phyloP scores from a whole-genome alignment of 1,139 yeast genomes.

The Candida tropicalis region DNA sequence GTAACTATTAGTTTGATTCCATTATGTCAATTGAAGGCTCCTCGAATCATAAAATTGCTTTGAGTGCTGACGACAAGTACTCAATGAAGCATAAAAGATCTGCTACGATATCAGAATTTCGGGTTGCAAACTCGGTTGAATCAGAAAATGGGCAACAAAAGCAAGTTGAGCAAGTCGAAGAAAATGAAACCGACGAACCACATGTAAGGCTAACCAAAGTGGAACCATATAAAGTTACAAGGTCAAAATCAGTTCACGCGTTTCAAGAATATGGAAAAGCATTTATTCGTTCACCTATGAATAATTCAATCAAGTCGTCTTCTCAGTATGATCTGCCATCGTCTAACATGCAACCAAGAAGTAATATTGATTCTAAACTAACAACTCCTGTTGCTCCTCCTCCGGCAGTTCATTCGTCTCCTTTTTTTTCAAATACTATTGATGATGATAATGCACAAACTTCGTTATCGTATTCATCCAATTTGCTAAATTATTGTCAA shows the following conservation, averaged over 20 bases:
- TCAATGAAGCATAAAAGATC: constrained; percentile 10
- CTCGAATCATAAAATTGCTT: neutral
- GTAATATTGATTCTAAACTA: neutral
- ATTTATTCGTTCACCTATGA: constrained; percentile 7
- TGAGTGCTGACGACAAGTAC: neutral
- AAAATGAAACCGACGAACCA: neutral
- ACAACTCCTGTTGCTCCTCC: constrained; percentile 5
- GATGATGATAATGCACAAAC: constrained; percentile 17
- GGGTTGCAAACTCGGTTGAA: constrained; percentile 1
- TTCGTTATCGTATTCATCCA: constrained; percentile 9
- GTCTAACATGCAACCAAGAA: constrained; percentile 3
- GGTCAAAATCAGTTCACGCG: constrained; percentile 16
- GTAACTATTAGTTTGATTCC: neutral
- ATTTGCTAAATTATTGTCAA: constrained; percentile 6
- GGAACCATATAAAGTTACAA: constrained; percentile 14
- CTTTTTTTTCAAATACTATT: constrained; percentile 11
- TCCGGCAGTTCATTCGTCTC: constrained; percentile 5
- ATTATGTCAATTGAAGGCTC: neutral
- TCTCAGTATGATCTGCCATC: neutral
- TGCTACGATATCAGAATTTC: constrained; percentile 16
- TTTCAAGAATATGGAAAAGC: constrained; percentile 15
- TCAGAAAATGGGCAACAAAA: neutral
- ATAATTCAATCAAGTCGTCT: neutral
- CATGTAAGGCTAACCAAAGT: constrained; percentile 11
- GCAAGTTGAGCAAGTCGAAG: neutral